These are phyloP conservation scores for Plasmodium yoelii DNA, from an alignment of 169 alveolate species.

Conservation along the genomic window DNA sequence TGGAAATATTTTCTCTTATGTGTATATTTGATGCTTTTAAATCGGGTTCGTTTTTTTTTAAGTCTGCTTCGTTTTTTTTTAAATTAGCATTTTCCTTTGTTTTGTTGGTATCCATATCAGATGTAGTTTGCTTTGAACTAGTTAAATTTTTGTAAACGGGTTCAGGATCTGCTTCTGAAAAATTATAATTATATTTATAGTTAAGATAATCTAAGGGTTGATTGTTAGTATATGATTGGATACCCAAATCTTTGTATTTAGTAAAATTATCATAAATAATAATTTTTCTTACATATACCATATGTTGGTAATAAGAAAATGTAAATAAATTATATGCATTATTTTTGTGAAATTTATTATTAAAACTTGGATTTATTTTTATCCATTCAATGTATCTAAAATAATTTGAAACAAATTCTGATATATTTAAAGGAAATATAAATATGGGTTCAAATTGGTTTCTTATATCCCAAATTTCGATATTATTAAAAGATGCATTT, in stretches of 20 bases:
- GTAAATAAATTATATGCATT: conserved; percentile 24
- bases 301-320: conserved; percentile 51
- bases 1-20: conserved; percentile 9
- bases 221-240: conserved; percentile 28
- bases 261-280: conserved; percentile 55
- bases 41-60: not conserved
- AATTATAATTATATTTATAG: conserved; percentile 9
- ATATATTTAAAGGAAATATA: conserved; percentile 81
- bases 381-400: conserved; percentile 83
- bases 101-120: not conserved
- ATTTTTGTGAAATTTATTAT: not conserved
- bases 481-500: conserved; percentile 76
- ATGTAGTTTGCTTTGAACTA: not conserved
- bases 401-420: conserved; percentile 77
- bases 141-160: no score
- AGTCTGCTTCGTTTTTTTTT: no score
- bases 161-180: not conserved
- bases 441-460: conserved; percentile 80
- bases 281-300: conserved; percentile 38
- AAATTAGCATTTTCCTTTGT: not conserved
- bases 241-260: conserved; percentile 53
- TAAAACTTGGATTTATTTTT: conserved; percentile 5
- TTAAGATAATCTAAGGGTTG: not conserved
- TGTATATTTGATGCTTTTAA: conserved; percentile 14
- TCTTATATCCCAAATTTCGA: conserved; percentile 83